Evolutionary conservation across 1,284 basidiomycete species (phyloP).

Genomic region (Cryptococcus deneoformans): DNA sequence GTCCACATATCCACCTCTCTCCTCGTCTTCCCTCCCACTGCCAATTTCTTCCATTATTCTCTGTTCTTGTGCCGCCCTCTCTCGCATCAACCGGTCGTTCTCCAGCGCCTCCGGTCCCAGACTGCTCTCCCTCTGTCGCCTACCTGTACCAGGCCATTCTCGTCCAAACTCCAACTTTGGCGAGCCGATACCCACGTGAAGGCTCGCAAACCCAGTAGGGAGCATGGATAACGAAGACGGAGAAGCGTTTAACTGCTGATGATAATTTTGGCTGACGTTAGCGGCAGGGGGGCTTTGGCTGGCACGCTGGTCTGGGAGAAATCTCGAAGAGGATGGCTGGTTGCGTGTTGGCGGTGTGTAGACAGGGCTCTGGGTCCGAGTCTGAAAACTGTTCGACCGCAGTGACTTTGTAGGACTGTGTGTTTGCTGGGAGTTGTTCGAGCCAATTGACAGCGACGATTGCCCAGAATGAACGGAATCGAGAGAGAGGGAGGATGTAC

Average conservation of each 20-base stretch:
- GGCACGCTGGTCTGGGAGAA: neutral
- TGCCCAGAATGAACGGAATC: neutral
- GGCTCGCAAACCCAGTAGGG: slow-evolving; percentile 14
- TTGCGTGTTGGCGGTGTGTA: neutral
- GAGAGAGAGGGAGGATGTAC: neutral
- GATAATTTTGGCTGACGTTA: neutral
- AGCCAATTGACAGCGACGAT: neutral
- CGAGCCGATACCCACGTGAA: slow-evolving; percentile 18
- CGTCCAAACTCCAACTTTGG: slow-evolving; percentile 15
- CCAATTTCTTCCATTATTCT: neutral
- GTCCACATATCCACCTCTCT: slow-evolving; percentile 16
- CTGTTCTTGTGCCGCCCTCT: neutral
- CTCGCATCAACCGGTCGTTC: neutral
- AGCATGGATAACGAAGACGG: slow-evolving; percentile 3
- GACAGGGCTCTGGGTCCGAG: neutral
- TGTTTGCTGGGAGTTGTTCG: neutral
- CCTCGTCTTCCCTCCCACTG: neutral
- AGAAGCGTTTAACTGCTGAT: neutral
- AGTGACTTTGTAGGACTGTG: neutral
- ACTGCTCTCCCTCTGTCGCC: neutral
- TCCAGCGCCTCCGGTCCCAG: neutral
- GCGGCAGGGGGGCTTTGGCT: neutral
- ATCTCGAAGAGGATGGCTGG: neutral
- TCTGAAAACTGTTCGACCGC: neutral
- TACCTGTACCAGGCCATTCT: slow-evolving; percentile 9